These are phyloP conservation scores for Neurospora africana DNA, from an alignment of 495 filamentous ascomycete genomes.

Conservation along the genomic window DNA sequence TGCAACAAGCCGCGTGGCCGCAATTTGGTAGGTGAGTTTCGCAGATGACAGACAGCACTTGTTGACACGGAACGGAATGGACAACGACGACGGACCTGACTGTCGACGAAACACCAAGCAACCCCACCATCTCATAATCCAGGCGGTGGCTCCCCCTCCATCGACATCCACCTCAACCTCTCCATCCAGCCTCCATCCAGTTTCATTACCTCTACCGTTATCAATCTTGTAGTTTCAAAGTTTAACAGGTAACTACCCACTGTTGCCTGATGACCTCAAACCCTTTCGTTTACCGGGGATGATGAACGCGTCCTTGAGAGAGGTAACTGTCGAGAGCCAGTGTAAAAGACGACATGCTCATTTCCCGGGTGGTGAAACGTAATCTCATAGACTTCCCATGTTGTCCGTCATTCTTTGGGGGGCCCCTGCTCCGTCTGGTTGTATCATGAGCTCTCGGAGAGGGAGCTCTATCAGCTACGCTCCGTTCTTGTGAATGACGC, in stretches of 20 bases:
- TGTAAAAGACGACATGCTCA: background rate
- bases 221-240: background rate
- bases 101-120: background rate
- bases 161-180: conserved; percentile 2
- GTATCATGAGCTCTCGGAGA: background rate
- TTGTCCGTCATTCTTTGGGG: background rate
- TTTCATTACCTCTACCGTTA: conserved; percentile 6
- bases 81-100: conserved; percentile 15
- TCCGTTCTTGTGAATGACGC: background rate
- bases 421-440: background rate
- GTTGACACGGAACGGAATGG: background rate
- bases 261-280: background rate
- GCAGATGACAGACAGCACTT: background rate
- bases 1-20: background rate
- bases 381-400: background rate
- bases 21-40: background rate
- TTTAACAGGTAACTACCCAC: background rate
- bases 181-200: conserved; percentile 18
- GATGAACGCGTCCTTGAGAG: background rate
- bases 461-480: background rate
- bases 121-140: background rate
- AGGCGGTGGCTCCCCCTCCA: conserved; percentile 7
- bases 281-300: background rate
- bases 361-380: background rate
- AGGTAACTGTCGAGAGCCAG: background rate